Conservation (phyloP, 768 basidiomycete species). For the Chalciporus piperatus region DNA sequence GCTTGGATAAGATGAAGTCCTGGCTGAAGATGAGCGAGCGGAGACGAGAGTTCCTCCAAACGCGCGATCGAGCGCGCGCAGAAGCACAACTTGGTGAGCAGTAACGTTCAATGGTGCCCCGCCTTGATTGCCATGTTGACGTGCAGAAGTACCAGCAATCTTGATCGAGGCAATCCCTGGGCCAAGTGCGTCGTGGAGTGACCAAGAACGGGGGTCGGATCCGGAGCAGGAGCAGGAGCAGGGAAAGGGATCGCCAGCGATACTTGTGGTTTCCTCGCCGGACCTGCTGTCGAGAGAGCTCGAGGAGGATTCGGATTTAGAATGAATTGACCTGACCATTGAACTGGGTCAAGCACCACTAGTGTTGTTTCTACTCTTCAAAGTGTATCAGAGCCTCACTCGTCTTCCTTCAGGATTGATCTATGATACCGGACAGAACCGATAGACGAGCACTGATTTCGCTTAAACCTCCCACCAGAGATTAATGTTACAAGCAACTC, state of each 20-base stretch:
- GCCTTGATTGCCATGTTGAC: neutral
- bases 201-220: neutral
- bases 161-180: constrained; percentile 45
- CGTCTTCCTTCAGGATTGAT: too few species aligned
- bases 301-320: constrained; percentile 9
- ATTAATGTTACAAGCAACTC: constrained; percentile 32
- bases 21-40: constrained; percentile 72
- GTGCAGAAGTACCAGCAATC: constrained; percentile 67
- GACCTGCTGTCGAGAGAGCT: constrained; percentile 36
- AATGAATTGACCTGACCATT: too few species aligned
- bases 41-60: constrained; percentile 63
- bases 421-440: too few species aligned
- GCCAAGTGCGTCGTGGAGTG: constrained; percentile 40
- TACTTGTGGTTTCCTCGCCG: constrained; percentile 12
- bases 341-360: too few species aligned
- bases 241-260: too few species aligned
- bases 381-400: too few species aligned
- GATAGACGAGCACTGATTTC: too few species aligned
- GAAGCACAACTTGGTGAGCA: constrained; percentile 42
- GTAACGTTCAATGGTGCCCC: too few species aligned
- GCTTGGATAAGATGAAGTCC: constrained; percentile 81
- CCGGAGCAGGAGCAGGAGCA: constrained; percentile 2
- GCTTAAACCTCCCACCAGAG: constrained; percentile 15
- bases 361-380: too few species aligned
- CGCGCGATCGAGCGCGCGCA: constrained; percentile 43